Percentiles rank a stretch among this genome's conserved stretches.
Conservation (phyloP, 768 basidiomycete genomes). For the Kwoniella sp. region DNA sequence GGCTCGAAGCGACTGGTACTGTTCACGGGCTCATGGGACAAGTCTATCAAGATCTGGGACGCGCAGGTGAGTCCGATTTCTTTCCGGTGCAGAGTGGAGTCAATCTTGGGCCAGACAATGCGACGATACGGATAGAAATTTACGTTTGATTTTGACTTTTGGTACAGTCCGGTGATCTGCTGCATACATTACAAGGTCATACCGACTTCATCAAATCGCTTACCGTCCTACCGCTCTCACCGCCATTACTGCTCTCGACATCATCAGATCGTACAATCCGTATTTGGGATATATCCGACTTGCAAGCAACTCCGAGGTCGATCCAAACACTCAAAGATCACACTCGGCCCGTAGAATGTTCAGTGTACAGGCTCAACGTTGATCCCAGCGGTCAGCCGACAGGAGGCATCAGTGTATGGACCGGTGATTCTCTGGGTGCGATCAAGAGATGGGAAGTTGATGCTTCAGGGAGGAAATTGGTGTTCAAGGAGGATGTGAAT, state of each 20-base stretch:
- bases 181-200: conserved; percentile 77
- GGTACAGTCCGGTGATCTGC: conserved; percentile 67
- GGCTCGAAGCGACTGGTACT: conserved; percentile 59
- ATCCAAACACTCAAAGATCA: conserved; percentile 78
- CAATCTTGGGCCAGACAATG: background rate
- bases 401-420: conserved; percentile 63
- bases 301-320: conserved; percentile 52
- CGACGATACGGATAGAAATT: background rate
- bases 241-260: conserved; percentile 71
- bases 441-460: conserved; percentile 79
- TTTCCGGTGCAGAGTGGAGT: conserved; percentile 3
- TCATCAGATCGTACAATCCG: conserved; percentile 87
- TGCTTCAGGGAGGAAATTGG: conserved; percentile 58
- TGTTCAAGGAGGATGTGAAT: conserved; percentile 60
- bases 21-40: conserved; percentile 94
- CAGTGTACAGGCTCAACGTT: conserved; percentile 62
- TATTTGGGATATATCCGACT: conserved; percentile 69
- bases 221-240: conserved; percentile 65
- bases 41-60: conserved; percentile 90
- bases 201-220: conserved; percentile 88
- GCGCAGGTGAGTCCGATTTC: conserved; percentile 62
- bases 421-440: conserved; percentile 89
- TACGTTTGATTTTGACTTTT: background rate
- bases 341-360: conserved; percentile 80
- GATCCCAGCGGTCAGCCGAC: conserved; percentile 41